Evolutionary conservation across 164 flowering plant species (phyloP).

Genomic region (Aristolochia fimbriata): DNA sequence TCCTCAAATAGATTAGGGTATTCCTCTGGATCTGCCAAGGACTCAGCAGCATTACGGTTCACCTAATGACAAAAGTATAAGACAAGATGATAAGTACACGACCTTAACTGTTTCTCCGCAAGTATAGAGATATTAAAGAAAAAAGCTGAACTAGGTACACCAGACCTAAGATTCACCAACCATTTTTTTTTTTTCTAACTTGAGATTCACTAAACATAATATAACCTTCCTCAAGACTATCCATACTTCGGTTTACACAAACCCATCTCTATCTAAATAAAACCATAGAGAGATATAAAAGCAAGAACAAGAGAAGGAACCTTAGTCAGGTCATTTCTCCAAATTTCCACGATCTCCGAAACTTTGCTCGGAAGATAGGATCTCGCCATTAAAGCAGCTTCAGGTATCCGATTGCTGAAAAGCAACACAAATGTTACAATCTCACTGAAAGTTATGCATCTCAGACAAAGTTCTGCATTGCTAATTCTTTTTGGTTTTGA

Average conservation of each 20-base stretch:
- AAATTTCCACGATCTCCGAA: conserved; percentile 75
- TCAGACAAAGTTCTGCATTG: no score
- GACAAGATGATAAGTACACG: neutral
- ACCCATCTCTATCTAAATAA: neutral
- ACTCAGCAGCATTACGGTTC: conserved; percentile 93
- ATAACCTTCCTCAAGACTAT: no score
- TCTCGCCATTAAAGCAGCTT: conserved; percentile 98
- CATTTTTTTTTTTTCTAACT: no score
- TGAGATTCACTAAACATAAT: no score
- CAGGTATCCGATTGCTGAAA: conserved; percentile 96
- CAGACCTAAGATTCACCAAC: no score
- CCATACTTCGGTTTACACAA: no score
- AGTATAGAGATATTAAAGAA: neutral
- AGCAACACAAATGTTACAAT: conserved; percentile 1
- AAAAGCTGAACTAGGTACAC: no score
- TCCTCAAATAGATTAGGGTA: conserved; percentile 94
- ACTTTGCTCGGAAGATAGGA: conserved; percentile 99
- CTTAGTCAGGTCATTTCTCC: conserved; percentile 95
- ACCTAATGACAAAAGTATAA: conserved; percentile 30
- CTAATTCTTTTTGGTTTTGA: neutral
- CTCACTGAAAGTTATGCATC: no score
- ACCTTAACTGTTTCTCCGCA: neutral
- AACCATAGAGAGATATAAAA: neutral
- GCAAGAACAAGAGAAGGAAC: conserved; percentile 19
- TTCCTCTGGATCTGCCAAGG: conserved; percentile 97